Base-by-base conservation (phyloP, 2,329 filamentous ascomycete species). In the Hymenoscyphus linearis region DNA sequence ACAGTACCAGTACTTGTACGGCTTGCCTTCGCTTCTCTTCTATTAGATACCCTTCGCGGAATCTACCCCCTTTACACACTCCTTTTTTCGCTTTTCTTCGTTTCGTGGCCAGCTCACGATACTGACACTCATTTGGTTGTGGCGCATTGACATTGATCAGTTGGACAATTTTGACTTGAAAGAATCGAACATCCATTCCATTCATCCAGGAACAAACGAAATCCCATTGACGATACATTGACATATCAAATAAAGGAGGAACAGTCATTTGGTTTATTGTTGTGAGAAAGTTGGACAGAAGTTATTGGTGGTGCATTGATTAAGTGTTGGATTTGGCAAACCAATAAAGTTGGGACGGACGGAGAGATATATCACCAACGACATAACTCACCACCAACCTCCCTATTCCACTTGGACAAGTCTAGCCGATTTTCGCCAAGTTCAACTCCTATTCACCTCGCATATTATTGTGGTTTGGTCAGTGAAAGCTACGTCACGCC, bases 101-200 rank as follows among this genome's bases (percentile, higher is more conserved):
- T 26, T 50, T 63, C 62, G 65, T 65, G 63, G 61, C 58, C 59
- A 64, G 65, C 55, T 61, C 64, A 61, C 63, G 65, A 62, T 16
- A 57, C 35, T 54, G 55, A 61, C 61, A 62, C 61, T 67, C 61
- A 50, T 64, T 66, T 57, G 59, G 55, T 55, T 57, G 52, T 35
- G 59, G 55, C 40, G 40, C 57, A 64, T 59, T 47, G 22, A 26
- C 57, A 64, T 59, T 47, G 22, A 26, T 36, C 31, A 53, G 16
- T 27, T n/a, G 31, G 26, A 53, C 25, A n/a, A 53, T 18, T 16
- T 26, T 9, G n/a, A 16, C 52, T 27, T 27, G 25, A 27, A 14
- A 55, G 53, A 55, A 37, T 16, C 53, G 4, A 37, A 5, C 16
- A 55, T 55, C n/a, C 47, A 52, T 16, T 52, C 47, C 22, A 52